Percentiles rank a stretch among this genome's conserved stretches.
These are phyloP conservation scores for Penstemon barbatus DNA, from an alignment of 257 asterid genomes.

Conservation along the genomic window DNA sequence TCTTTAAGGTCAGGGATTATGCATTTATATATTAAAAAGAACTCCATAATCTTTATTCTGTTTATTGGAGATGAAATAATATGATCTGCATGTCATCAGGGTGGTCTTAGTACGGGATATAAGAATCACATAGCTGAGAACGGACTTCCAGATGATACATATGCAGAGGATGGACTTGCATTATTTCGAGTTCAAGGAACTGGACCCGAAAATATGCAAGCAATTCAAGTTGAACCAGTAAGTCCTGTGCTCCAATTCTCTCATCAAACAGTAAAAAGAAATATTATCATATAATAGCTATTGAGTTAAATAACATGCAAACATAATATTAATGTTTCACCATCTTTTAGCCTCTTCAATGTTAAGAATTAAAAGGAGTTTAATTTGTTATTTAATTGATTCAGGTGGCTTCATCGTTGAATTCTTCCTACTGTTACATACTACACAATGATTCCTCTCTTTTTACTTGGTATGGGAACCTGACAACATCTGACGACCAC, in stretches of 20 bases:
- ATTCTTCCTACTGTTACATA: slow-evolving; percentile 91
- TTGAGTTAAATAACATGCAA: neutral
- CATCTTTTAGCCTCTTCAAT: slow-evolving; percentile 2
- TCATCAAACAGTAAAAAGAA: too few relatives aligned
- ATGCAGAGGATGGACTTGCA: slow-evolving; percentile 85
- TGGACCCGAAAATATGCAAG: slow-evolving; percentile 99
- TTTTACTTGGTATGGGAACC: slow-evolving; percentile 89
- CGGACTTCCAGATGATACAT: slow-evolving; percentile 80
- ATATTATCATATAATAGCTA: neutral
- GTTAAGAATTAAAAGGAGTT: slow-evolving; percentile 21
- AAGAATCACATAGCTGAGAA: slow-evolving; percentile 71
- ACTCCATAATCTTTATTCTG: slow-evolving; percentile 13
- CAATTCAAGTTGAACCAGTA: slow-evolving; percentile 98
- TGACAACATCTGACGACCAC: slow-evolving; percentile 82
- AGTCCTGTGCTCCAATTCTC: slow-evolving; percentile 32
- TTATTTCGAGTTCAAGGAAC: slow-evolving; percentile 96
- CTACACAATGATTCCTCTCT: slow-evolving; percentile 77
- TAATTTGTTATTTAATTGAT: slow-evolving; percentile 28
- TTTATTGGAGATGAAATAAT: slow-evolving; percentile 24
- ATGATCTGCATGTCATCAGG: slow-evolving; percentile 55
- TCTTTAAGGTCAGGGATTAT: slow-evolving; percentile 71
- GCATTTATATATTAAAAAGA: neutral
- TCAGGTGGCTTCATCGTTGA: slow-evolving; percentile 92
- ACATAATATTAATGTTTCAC: neutral
- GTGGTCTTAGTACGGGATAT: slow-evolving; percentile 93